Percentiles rank a stretch among this genome's conserved stretches.
Evolutionary conservation across 2,329 filamentous ascomycete genomes (phyloP).

Genomic region (Fusarium albosuccineum): DNA sequence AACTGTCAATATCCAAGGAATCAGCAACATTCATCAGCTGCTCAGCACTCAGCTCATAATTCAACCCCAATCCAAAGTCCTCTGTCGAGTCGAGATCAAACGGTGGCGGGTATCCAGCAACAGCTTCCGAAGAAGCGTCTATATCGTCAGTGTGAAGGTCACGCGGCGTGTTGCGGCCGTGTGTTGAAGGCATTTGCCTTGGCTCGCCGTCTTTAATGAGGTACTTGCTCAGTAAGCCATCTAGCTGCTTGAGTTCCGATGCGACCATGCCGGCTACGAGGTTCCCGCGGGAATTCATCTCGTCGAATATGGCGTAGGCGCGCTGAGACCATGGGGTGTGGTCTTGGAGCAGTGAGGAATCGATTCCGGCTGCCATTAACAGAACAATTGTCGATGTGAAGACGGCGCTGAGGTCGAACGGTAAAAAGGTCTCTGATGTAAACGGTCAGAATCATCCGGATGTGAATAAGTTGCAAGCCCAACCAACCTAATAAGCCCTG

Average conservation of each 20-base stretch:
- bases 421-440: conserved; percentile 25
- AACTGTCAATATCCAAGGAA: conserved; percentile 37
- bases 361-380: conserved; percentile 54
- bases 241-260: conserved; percentile 28
- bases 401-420: conserved; percentile 29
- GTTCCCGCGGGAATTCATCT: conserved; percentile 60
- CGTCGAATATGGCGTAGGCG: conserved; percentile 59
- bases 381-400: conserved; percentile 54
- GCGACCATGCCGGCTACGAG: conserved; percentile 56
- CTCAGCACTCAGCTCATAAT: conserved; percentile 38
- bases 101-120: conserved; percentile 5
- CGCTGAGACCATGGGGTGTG: conserved; percentile 54
- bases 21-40: conserved; percentile 38
- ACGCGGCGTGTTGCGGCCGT: conserved; percentile 12
- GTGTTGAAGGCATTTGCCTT: background rate
- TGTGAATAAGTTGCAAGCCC: too few species aligned
- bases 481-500: conserved; percentile 29
- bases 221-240: conserved; percentile 17
- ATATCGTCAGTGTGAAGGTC: background rate
- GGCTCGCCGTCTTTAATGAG: conserved; percentile 8
- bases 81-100: conserved; percentile 18
- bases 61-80: conserved; percentile 24
- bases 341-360: conserved; percentile 51
- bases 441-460: background rate
- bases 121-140: background rate